A percentile compares a stretch with the other conserved stretches of the same genome.
These are phyloP conservation scores for Cydonia oblonga DNA, from an alignment of 331 rosid species.

Conservation along the genomic window DNA sequence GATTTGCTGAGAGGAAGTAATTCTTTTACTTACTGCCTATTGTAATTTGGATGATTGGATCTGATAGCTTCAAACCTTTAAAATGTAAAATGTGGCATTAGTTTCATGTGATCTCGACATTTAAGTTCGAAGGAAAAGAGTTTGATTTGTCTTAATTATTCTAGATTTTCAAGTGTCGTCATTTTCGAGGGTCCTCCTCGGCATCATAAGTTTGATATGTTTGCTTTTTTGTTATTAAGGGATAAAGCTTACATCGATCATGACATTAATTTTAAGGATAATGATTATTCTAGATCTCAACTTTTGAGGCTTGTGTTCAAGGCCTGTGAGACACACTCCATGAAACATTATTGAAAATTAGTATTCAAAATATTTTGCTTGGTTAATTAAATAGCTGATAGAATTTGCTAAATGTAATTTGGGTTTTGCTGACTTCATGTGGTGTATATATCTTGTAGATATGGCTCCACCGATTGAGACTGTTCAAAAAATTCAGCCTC, in stretches of 20 bases:
- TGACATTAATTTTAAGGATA: no score
- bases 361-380: not conserved
- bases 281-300: not conserved
- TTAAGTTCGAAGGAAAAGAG: not conserved
- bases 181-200: not conserved
- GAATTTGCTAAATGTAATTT: no score
- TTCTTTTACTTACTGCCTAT: no score
- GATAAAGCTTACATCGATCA: no score
- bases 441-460: constrained; percentile 9
- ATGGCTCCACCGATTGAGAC: constrained; percentile 59
- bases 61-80: not conserved
- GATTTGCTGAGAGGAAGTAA: not conserved
- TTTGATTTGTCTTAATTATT: not conserved
- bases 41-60: constrained; percentile 1
- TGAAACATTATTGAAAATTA: not conserved
- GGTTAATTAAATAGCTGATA: no score
- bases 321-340: not conserved
- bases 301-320: not conserved
- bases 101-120: not conserved
- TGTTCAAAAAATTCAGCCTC: constrained; percentile 17
- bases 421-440: not conserved
- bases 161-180: not conserved
- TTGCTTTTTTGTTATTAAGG: no score
- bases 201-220: not conserved
- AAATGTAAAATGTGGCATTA: no score